Conservation (phyloP, 495 filamentous ascomycete genomes). For the Amorphotheca resinae region DNA sequence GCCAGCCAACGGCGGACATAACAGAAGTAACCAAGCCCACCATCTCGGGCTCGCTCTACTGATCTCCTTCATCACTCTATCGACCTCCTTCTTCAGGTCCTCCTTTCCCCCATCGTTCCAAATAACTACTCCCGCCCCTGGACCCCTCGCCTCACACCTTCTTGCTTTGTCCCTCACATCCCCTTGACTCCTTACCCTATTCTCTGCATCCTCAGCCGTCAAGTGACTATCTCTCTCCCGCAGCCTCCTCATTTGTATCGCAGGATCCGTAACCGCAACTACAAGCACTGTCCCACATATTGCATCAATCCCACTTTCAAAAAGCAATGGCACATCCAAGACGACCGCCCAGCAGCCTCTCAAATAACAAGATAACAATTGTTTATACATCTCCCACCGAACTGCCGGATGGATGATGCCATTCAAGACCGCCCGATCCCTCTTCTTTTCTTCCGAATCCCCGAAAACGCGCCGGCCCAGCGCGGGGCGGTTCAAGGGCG, state of each 20-base stretch:
- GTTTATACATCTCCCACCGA: slow-evolving; percentile 58
- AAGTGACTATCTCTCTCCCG: slow-evolving; percentile 59
- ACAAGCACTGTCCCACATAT: slow-evolving; percentile 76
- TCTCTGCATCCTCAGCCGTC: slow-evolving; percentile 65
- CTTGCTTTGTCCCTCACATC: slow-evolving; percentile 71
- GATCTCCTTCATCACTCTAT: slow-evolving; percentile 48
- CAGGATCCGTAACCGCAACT: slow-evolving; percentile 37
- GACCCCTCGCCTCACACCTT: slow-evolving; percentile 50
- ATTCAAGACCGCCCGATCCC: slow-evolving; percentile 64
- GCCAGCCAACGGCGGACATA: slow-evolving; percentile 59
- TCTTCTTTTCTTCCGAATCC: slow-evolving; percentile 43
- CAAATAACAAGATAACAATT: slow-evolving; percentile 51
- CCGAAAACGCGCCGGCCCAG: slow-evolving; percentile 83
- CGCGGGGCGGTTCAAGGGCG: slow-evolving; percentile 72
- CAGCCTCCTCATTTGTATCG: slow-evolving; percentile 64
- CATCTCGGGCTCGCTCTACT: slow-evolving; percentile 50
- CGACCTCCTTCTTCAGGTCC: slow-evolving; percentile 52
- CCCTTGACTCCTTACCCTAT: slow-evolving; percentile 70
- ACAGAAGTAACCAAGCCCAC: slow-evolving; percentile 68
- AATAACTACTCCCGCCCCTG: slow-evolving; percentile 57
- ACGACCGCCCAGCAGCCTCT: slow-evolving; percentile 73
- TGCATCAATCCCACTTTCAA: slow-evolving; percentile 68
- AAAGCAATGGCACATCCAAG: slow-evolving; percentile 85
- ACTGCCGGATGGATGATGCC: slow-evolving; percentile 89
- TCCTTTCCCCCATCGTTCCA: slow-evolving; percentile 72